Evolutionary conservation across 495 filamentous ascomycete genomes (phyloP), one percentile per base, ranked within the genome.

Genomic region (Penicillium atrosanguineum): DNA sequence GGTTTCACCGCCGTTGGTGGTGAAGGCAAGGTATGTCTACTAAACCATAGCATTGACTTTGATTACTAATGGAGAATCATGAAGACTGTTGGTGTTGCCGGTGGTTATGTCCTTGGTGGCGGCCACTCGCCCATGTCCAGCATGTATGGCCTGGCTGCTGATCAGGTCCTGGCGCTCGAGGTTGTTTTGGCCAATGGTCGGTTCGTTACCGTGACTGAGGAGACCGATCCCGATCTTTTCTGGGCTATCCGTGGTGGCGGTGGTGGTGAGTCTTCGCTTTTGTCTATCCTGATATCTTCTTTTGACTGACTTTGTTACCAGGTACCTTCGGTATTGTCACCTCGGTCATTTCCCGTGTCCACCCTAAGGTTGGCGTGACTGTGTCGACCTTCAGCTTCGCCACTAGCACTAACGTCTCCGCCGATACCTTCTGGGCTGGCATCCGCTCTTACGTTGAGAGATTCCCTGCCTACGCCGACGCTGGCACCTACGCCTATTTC

Each of bases 151-250:
- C 70, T 86, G 43, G 76, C 73, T 8, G 79, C 83, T 25, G 74
- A 79, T 46, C 73, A 79, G 50, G 69, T 75, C n/a, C 57, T 79
- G 3, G 71, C 69, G 29, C 46, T 73, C 20, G 63, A 73, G 37
- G 80, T 87, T 41, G 75, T 87, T n/a, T 76, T 81, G 0, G 73
- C 82, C 16, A 73, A 80, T 28, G 84, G 84, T 11, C 50, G 61
- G 16, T 75, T 78, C 20, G 65, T 77, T 4, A 83, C 76, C 0
- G 81, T 80, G 8, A 79, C 76, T 34, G 59, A 75, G 11, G 56
- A 68, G 14, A 69, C 65, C 31, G 74, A 87, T 51, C 53, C 78
- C 0, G 85, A 87, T 39, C 77, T 87, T 9, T 88, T 85, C 73
- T 87, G 79, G 59, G 78, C 78, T n/a, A 39, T 61, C 26, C 57